These are phyloP conservation scores for Boletellus dicymbophilus DNA, from an alignment of 1,284 basidiomycete genomes.

Conservation along the genomic window DNA sequence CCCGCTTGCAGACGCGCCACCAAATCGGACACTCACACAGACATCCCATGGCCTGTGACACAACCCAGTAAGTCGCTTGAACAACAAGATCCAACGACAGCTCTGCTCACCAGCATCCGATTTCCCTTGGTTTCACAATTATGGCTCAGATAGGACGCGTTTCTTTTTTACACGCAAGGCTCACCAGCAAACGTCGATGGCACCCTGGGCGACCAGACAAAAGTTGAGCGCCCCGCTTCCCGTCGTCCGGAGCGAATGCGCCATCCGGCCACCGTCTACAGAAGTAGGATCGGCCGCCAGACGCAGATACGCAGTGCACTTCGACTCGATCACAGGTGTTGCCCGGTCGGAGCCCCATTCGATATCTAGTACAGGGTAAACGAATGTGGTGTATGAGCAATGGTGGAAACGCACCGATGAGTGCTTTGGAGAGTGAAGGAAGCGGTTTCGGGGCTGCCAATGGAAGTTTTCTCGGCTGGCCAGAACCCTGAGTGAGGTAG, in stretches of 20 bases:
- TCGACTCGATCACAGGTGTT: conserved; percentile 58
- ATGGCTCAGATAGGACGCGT: too few relatives aligned
- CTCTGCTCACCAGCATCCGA: conserved; percentile 74
- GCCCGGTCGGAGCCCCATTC: conserved; percentile 93
- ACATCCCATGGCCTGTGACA: conserved; percentile 76
- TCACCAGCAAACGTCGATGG: conserved; percentile 82
- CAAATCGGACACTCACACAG: conserved; percentile 64
- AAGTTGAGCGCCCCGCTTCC: conserved; percentile 89
- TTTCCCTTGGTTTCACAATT: conserved; percentile 65
- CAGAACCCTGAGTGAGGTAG: conserved; percentile 59
- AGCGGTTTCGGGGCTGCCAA: conserved; percentile 67
- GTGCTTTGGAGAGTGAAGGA: conserved; percentile 77
- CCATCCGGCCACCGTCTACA: conserved; percentile 81
- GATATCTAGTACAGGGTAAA: conserved; percentile 50
- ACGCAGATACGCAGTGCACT: conserved; percentile 72
- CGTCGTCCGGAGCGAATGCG: conserved; percentile 79
- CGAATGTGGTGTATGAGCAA: too few relatives aligned
- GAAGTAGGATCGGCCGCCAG: conserved; percentile 67
- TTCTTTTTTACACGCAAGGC: conserved; percentile 29
- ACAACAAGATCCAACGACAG: background rate
- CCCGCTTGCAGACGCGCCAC: background rate
- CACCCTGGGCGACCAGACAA: conserved; percentile 80
- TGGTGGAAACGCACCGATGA: conserved; percentile 57
- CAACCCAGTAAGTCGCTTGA: background rate
- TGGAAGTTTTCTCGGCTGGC: conserved; percentile 66